These are phyloP conservation scores for Penicillium cinerascens DNA, from an alignment of 495 filamentous ascomycete species.

Conservation along the genomic window DNA sequence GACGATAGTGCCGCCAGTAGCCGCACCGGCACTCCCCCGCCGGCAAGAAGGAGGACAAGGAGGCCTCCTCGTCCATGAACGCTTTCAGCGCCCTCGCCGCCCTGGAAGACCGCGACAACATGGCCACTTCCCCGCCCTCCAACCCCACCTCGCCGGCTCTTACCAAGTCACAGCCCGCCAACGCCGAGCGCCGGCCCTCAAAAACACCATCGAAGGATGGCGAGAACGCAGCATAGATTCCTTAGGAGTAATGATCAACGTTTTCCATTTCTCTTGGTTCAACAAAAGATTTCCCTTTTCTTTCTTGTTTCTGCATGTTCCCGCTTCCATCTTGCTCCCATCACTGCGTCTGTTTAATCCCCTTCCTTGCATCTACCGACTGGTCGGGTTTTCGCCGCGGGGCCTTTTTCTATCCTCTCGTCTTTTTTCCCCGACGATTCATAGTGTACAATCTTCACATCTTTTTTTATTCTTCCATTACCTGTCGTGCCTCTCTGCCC, in stretches of 20 bases:
- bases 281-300: conserved; percentile 38
- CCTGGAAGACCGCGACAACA: conserved; percentile 55
- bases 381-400: conserved; percentile 27
- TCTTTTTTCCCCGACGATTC: conserved; percentile 17
- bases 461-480: conserved; percentile 12
- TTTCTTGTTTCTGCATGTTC: conserved; percentile 17
- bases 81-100: conserved; percentile 71
- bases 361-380: conserved; percentile 34
- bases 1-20: conserved; percentile 83
- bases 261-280: conserved; percentile 34
- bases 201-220: conserved; percentile 49
- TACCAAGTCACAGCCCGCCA: conserved; percentile 50
- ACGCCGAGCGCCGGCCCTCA: conserved; percentile 43
- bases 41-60: conserved; percentile 62
- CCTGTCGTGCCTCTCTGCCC: background rate
- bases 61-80: conserved; percentile 69
- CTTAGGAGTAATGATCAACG: conserved; percentile 47
- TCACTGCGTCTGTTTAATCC: conserved; percentile 9
- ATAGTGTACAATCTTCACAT: conserved; percentile 38
- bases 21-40: conserved; percentile 82
- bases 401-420: conserved; percentile 11
- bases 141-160: conserved; percentile 55
- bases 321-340: conserved; percentile 18
- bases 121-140: conserved; percentile 57
- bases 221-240: conserved; percentile 45